A percentile compares a stretch with the other conserved stretches of the same genome.
Evolutionary conservation across 2,329 filamentous ascomycete species (phyloP).

Genomic region (Fonsecaea nubica): DNA sequence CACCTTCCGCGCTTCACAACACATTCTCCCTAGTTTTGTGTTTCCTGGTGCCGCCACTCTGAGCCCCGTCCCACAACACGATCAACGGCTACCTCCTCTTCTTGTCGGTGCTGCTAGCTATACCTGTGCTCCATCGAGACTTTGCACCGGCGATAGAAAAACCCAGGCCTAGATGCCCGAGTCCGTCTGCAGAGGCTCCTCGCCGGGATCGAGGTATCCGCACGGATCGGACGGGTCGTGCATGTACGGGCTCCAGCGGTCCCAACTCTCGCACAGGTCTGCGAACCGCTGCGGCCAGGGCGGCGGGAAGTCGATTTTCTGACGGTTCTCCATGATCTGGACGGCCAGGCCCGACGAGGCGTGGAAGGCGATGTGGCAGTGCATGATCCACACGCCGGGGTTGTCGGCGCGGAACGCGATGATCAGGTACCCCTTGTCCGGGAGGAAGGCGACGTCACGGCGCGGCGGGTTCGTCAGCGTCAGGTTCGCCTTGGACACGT

Average conservation of each 20-base stretch:
- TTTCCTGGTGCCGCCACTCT: too few species aligned
- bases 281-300: not conserved
- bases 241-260: slow-evolving; percentile 2
- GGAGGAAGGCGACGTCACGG: slow-evolving; percentile 71
- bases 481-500: slow-evolving; percentile 49
- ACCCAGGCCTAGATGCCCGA: not conserved
- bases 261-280: slow-evolving; percentile 13
- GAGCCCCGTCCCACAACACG: too few species aligned
- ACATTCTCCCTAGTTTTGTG: too few species aligned
- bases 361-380: slow-evolving; percentile 83
- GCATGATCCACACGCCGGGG: slow-evolving; percentile 70
- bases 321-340: slow-evolving; percentile 56
- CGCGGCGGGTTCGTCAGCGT: slow-evolving; percentile 61
- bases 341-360: slow-evolving; percentile 66
- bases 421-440: slow-evolving; percentile 70
- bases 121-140: too few species aligned
- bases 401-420: slow-evolving; percentile 58
- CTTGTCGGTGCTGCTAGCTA: too few species aligned
- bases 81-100: too few species aligned
- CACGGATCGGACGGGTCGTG: slow-evolving; percentile 7
- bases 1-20: too few species aligned
- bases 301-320: not conserved
- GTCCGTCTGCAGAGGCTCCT: slow-evolving; percentile 5
- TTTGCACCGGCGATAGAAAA: not conserved
- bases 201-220: not conserved